These are phyloP conservation scores for Ceriops tagal DNA, from an alignment of 345 rosid genomes.

Conservation along the genomic window DNA sequence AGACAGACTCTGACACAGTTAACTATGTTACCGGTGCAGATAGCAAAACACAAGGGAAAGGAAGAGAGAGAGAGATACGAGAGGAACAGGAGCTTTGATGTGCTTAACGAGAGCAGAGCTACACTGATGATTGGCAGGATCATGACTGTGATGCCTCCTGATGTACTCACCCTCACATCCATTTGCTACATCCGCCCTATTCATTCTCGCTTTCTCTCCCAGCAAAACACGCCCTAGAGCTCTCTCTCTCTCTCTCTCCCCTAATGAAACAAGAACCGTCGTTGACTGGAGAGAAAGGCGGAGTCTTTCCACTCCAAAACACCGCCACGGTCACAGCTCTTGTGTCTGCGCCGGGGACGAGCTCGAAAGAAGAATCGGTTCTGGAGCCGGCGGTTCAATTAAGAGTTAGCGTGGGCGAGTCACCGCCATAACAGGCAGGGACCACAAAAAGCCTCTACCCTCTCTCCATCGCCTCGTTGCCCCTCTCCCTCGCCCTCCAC, in stretches of 20 bases:
- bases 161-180: constrained; percentile 53
- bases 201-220: constrained; percentile 36
- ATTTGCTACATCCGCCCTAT: constrained; percentile 12
- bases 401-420: no score
- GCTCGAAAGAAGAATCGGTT: no score
- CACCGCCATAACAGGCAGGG: no score
- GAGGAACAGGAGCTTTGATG: constrained; percentile 91
- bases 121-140: constrained; percentile 69
- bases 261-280: background rate
- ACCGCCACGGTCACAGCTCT: background rate
- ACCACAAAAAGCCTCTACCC: no score
- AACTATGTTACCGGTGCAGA: background rate
- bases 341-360: constrained; percentile 13
- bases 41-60: background rate
- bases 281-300: background rate
- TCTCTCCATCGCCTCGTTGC: no score
- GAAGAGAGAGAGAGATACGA: constrained; percentile 43
- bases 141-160: constrained; percentile 58
- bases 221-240: constrained; percentile 15
- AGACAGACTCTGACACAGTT: background rate
- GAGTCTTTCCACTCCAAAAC: background rate
- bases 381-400: no score
- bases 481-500: no score
- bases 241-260: background rate
- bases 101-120: constrained; percentile 71